Base-by-base conservation (phyloP, 1,284 basidiomycete species). In the Fomitiporia mediterranea region DNA sequence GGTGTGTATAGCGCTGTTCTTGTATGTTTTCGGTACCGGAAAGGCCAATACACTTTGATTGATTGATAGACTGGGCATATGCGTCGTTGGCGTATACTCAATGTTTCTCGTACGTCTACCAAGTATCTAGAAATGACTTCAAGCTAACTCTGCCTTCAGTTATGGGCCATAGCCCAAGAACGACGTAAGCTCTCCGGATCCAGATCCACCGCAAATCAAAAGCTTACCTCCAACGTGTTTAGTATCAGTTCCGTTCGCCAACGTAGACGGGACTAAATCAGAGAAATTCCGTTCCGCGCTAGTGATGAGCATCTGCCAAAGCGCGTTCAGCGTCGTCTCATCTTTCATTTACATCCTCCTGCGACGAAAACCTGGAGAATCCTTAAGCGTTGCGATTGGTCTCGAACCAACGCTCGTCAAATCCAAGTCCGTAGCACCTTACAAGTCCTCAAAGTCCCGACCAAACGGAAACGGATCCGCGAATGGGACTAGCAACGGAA, bases 121-220 rank as follows among this genome's bases (percentile, higher is more conserved):
- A 27, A 2, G 2, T 6, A 40, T 25, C 30, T 32, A 27, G n/a
- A 2, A 9, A n/a, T 4, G 1, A 1, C 21, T n/a, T n/a, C 13
- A 23, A 39, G 61, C 61, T 50, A 60, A 61, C 3, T 4, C 43
- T 32, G 46, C 35, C 32, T 23, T 25, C 62, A 89, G 80, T 70
- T 94, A 54, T 96, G 92, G 92, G 92, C 91, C 13, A 84, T 96
- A 55, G 91, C 92, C 15, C 93, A 96, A 74, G 92, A 96, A 74
- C 79, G 92, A 72, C 68, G 92, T 94, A 72, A 60, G 51, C 27
- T 17, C 23, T 35, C n/a, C 9, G 23, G 39, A 5, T 17, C 8
- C 7, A 21, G 4, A 25, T 9, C 37, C 19, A 43, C 15, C 50
- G 17, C 23, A 32, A 51, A 39, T 27, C 13, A 19, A 49, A 42